Conservation (phyloP, 2,329 filamentous ascomycete species). For the Fusarium denticulatum region DNA sequence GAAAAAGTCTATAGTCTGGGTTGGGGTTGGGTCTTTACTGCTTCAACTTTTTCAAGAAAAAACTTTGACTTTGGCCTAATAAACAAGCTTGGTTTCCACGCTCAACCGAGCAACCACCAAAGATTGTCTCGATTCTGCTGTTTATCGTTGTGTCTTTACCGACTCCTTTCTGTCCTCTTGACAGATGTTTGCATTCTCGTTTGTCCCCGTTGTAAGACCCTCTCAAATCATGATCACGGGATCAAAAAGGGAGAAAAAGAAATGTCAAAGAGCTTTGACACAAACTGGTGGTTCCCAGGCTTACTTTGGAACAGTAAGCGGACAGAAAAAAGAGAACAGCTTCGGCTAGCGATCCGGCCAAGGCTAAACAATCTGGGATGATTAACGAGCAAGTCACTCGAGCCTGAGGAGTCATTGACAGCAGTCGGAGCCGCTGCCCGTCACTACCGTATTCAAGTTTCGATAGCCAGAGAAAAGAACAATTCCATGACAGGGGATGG, state of each 20-base stretch:
- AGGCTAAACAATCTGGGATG: constrained; percentile 11
- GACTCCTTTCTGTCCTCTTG: constrained; percentile 9
- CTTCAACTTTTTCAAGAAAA: constrained; percentile 4
- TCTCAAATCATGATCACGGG: constrained; percentile 21
- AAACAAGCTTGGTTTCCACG: constrained; percentile 21
- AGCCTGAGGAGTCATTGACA: constrained; percentile 28
- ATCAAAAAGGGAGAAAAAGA: constrained; percentile 6
- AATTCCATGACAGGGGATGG: constrained; percentile 43
- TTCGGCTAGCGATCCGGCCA: constrained; percentile 26
- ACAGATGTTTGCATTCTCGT: constrained; percentile 15
- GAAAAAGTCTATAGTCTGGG: constrained; percentile 33
- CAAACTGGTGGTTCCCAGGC: constrained; percentile 10
- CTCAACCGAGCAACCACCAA: constrained; percentile 6
- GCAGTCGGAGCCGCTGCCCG: constrained; percentile 18
- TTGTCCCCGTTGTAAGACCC: constrained; percentile 12
- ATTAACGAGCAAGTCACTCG: constrained; percentile 9
- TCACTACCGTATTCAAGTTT: constrained; percentile 12
- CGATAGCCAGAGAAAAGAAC: constrained; percentile 42
- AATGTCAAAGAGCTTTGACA: constrained; percentile 9
- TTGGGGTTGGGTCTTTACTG: constrained; percentile 14
- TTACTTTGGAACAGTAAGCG: constrained; percentile 13
- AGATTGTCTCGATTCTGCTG: neutral
- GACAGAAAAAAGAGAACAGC: constrained; percentile 21
- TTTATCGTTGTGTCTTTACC: constrained; percentile 18
- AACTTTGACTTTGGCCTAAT: constrained; percentile 24